Evolutionary conservation across 2,329 filamentous ascomycete species (phyloP).

Genomic region (Myriosclerotinia duriaeana): DNA sequence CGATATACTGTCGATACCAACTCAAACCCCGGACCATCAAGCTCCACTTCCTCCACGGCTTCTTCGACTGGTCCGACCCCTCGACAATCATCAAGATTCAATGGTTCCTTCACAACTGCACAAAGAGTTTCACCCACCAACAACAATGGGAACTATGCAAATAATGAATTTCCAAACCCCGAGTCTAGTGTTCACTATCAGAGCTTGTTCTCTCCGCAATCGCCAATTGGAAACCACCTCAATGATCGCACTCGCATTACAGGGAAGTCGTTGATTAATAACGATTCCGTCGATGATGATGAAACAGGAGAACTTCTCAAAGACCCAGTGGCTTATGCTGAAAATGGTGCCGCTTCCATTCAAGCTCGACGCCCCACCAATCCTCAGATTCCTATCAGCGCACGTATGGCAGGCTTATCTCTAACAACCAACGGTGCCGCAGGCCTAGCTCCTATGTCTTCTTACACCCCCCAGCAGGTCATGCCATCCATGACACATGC

Average conservation of each 20-base stretch:
- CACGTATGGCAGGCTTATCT: slow-evolving; percentile 66
- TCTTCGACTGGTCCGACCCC: slow-evolving; percentile 40
- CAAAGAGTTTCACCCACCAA: slow-evolving; percentile 53
- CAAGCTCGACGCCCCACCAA: slow-evolving; percentile 67
- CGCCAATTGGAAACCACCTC: slow-evolving; percentile 69
- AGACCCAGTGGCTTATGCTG: slow-evolving; percentile 70
- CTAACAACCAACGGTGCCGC: slow-evolving; percentile 64
- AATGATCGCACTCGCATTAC: slow-evolving; percentile 59
- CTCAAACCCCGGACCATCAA: slow-evolving; percentile 45
- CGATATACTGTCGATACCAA: slow-evolving; percentile 55
- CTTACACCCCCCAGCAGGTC: slow-evolving; percentile 32
- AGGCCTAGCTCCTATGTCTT: slow-evolving; percentile 32
- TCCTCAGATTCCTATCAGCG: slow-evolving; percentile 65
- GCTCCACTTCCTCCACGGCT: slow-evolving; percentile 46
- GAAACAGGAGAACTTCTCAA: slow-evolving; percentile 72
- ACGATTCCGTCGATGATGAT: slow-evolving; percentile 66
- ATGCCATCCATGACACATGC: slow-evolving; percentile 40
- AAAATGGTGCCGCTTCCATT: slow-evolving; percentile 58
- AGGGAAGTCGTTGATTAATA: slow-evolving; percentile 71
- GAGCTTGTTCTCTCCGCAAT: slow-evolving; percentile 69
- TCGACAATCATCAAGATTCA: slow-evolving; percentile 51
- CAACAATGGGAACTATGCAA: slow-evolving; percentile 54
- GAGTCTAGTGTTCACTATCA: slow-evolving; percentile 56
- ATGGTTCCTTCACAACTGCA: slow-evolving; percentile 55
- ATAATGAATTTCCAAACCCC: slow-evolving; percentile 59